Percentiles rank a stretch among this genome's conserved stretches.
phyloP scores from a whole-genome alignment of 2,329 filamentous ascomycete genomes.

The Cercospora sp. region DNA sequence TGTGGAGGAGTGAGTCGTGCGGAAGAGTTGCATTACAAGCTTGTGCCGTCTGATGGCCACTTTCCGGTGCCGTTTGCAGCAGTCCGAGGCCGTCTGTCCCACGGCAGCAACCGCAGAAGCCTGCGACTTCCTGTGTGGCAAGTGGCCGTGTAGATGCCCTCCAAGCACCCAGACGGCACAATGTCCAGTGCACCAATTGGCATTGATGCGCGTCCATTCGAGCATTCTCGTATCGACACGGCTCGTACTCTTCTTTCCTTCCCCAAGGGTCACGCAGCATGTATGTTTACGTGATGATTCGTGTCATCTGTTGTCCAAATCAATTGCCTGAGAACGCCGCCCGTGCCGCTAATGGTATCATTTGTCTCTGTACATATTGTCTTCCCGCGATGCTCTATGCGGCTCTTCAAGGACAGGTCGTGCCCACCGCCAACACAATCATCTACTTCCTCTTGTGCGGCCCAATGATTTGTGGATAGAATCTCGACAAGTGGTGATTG shows the following conservation, averaged over 20 bases:
- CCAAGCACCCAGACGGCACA: neutral
- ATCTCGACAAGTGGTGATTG: conserved; percentile 85
- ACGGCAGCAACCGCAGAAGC: neutral
- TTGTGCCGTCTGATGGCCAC: neutral
- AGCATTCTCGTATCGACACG: neutral
- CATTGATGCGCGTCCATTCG: neutral
- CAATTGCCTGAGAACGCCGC: neutral
- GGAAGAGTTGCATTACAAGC: neutral
- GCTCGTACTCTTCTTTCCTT: neutral
- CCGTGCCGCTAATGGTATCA: neutral
- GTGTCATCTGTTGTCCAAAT: neutral
- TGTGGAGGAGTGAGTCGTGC: neutral
- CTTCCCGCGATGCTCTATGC: neutral
- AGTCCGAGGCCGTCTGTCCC: neutral
- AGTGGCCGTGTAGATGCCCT: neutral
- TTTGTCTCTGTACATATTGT: neutral
- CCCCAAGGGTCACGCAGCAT: neutral
- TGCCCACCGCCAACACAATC: neutral
- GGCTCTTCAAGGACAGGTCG: neutral
- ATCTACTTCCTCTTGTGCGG: conserved; percentile 65
- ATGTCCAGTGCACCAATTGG: neutral
- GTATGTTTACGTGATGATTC: neutral
- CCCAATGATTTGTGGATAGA: conserved; percentile 72
- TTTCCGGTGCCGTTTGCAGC: neutral
- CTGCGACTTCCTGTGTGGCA: neutral